A percentile compares a stretch with the other conserved stretches of the same genome.
phyloP scores from a whole-genome alignment of 1,284 basidiomycete genomes.

The Boletus smithii region DNA sequence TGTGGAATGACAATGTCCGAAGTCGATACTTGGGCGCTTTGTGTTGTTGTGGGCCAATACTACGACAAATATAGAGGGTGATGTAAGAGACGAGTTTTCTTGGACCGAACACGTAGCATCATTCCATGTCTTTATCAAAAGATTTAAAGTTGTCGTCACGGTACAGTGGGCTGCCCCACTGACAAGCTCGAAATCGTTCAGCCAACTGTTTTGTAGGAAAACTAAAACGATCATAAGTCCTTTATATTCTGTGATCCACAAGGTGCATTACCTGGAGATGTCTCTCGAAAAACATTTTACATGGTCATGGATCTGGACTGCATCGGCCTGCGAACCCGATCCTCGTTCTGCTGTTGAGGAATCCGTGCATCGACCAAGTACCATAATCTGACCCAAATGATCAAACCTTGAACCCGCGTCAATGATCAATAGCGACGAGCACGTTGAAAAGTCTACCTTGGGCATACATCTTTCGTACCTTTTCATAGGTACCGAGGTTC shows the following conservation, averaged over 20 bases:
- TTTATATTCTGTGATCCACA: background rate
- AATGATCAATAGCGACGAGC: background rate
- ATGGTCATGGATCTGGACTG: conserved; percentile 18
- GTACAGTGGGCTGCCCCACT: too few relatives aligned
- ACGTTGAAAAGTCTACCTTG: conserved; percentile 7
- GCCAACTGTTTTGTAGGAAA: background rate
- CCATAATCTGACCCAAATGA: conserved; percentile 17
- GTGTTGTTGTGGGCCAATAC: too few relatives aligned
- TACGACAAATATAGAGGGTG: too few relatives aligned
- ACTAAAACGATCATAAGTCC: background rate
- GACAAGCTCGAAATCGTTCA: too few relatives aligned
- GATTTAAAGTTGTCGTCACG: too few relatives aligned
- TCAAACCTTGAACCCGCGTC: conserved; percentile 14
- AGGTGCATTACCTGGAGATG: background rate
- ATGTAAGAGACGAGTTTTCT: too few relatives aligned
- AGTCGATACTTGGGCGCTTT: too few relatives aligned
- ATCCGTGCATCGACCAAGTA: conserved; percentile 15
- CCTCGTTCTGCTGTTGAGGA: background rate
- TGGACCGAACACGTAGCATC: too few relatives aligned
- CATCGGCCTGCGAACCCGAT: background rate
- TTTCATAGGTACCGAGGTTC: conserved; percentile 23
- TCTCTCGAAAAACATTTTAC: background rate
- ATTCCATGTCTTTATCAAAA: too few relatives aligned
- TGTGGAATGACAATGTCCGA: too few relatives aligned
- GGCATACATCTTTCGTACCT: conserved; percentile 16